Base-by-base conservation (phyloP, 2,329 filamentous ascomycete species). In the Fusarium incarnatum region DNA sequence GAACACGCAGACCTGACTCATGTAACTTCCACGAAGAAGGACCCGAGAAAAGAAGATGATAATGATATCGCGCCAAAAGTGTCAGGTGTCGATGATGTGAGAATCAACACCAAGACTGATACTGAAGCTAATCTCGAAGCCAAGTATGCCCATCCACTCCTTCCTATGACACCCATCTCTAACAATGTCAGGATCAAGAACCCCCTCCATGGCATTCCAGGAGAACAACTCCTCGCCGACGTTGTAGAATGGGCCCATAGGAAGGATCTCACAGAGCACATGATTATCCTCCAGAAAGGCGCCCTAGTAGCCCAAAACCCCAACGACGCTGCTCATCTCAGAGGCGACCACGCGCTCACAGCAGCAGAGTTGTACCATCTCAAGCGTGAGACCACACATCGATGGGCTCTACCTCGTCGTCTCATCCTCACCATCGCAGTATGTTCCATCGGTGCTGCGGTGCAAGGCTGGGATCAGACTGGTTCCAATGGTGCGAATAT, bases 381-480 rank as follows among this genome's bases (percentile, higher is more conserved):
- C 0, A 85, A 87, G 47, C 83, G 78, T 46, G 74, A 77, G 12
- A 71, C 76, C 0, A 84, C 81, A 0, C 82, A 86, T 62, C 81
- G 83, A 44, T 88, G 86, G 85, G 78, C 79, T 10, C 83, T 85
- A 47, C 84, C 85, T 6, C 28, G 32, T 4, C 27, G 45, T 16
- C 32, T 50, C 6, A 22, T 49, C n/a, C 32, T 40, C 18, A 55
- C 52, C 2, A 55, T 55, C 10, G 6, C 22, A 22, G 22, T 23
- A 67, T 45, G 41, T 9, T 55, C 87, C 22, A 79, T 88, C 48
- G 86, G 85, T 34, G 86, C 87, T n/a, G 86, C 86, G 8, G 85
- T 87, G 0, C 83, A 85, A 56, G 88, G 89, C 10, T 91, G 89
- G 88, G 88, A 91, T 72, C 87, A 90, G 77, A 90, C 88, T 4